These are phyloP conservation scores for Pythium inflatum DNA, from an alignment of 352 stramenopile genomes.

Conservation along the genomic window DNA sequence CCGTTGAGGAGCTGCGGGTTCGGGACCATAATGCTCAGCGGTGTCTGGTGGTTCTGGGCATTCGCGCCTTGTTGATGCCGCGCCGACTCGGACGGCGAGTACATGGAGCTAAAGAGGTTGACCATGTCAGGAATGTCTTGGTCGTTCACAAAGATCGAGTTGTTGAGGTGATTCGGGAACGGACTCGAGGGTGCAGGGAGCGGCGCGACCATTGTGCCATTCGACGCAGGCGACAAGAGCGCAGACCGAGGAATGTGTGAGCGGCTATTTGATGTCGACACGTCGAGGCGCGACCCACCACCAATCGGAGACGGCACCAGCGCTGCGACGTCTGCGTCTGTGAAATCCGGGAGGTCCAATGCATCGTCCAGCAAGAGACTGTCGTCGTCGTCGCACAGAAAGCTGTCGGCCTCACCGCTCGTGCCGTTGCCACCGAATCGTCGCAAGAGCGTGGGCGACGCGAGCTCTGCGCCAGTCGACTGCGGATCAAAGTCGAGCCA, in stretches of 20 bases:
- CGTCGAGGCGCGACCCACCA: constrained; percentile 3
- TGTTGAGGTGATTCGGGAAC: constrained; percentile 21
- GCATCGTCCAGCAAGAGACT: constrained; percentile 17
- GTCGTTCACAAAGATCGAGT: constrained; percentile 30
- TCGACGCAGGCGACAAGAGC: background rate
- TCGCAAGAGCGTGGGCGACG: constrained; percentile 32
- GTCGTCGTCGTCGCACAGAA: constrained; percentile 29
- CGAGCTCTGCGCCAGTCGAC: constrained; percentile 16
- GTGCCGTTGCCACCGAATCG: constrained; percentile 11
- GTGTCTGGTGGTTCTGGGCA: constrained; percentile 2
- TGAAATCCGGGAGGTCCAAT: constrained; percentile 28
- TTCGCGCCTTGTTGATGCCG: constrained; percentile 3
- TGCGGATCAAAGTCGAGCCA: constrained; percentile 40
- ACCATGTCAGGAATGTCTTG: constrained; percentile 67
- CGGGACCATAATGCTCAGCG: constrained; percentile 44
- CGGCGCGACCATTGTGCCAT: constrained; percentile 4
- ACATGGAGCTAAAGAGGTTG: constrained; percentile 71
- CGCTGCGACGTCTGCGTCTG: constrained; percentile 21
- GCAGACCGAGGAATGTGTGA: constrained; percentile 21
- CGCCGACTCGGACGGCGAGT: constrained; percentile 40
- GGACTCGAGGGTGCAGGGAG: constrained; percentile 14
- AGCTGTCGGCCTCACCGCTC: background rate
- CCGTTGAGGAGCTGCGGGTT: constrained; percentile 32
- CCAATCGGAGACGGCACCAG: constrained; percentile 17
- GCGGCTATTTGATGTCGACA: constrained; percentile 33